phyloP scores from a whole-genome alignment of 202 grass and related monocot species.

The Zoysia matrella region DNA sequence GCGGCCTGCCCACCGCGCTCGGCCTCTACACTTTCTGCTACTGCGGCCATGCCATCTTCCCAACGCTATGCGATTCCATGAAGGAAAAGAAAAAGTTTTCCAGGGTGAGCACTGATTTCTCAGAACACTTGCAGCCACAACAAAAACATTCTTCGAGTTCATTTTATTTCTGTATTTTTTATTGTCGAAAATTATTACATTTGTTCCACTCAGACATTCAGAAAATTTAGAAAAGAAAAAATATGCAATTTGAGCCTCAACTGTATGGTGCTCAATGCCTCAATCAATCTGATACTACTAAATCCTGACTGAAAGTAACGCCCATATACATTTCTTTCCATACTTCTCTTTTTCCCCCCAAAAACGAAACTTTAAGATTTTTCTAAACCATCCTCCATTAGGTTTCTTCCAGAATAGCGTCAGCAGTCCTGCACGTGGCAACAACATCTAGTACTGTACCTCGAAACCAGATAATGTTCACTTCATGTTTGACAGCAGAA shows the following conservation, averaged over 20 bases:
- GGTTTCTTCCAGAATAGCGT: not conserved
- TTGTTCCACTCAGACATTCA: not conserved
- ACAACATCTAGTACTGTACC: not conserved
- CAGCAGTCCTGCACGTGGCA: not conserved
- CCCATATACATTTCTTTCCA: too few relatives aligned
- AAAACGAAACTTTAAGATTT: too few relatives aligned
- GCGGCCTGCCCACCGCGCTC: slow-evolving; percentile 67
- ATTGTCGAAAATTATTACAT: not conserved
- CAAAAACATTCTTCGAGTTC: not conserved
- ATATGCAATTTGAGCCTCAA: too few relatives aligned
- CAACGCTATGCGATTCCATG: slow-evolving; percentile 76
- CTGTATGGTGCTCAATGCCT: too few relatives aligned
- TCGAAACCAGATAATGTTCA: not conserved
- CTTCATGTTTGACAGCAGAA: not conserved
- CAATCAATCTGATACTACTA: too few relatives aligned
- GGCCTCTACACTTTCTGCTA: slow-evolving; percentile 82
- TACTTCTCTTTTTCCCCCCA: too few relatives aligned
- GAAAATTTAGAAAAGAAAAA: too few relatives aligned
- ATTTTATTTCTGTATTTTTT: not conserved
- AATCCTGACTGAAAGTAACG: too few relatives aligned
- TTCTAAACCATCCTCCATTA: not conserved
- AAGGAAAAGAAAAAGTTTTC: slow-evolving; percentile 72
- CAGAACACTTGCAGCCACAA: not conserved
- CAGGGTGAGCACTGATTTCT: slow-evolving; percentile 46
- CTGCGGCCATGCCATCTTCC: slow-evolving; percentile 87